Conservation (phyloP, 345 rosid species). For the Camelina hispida region DNA sequence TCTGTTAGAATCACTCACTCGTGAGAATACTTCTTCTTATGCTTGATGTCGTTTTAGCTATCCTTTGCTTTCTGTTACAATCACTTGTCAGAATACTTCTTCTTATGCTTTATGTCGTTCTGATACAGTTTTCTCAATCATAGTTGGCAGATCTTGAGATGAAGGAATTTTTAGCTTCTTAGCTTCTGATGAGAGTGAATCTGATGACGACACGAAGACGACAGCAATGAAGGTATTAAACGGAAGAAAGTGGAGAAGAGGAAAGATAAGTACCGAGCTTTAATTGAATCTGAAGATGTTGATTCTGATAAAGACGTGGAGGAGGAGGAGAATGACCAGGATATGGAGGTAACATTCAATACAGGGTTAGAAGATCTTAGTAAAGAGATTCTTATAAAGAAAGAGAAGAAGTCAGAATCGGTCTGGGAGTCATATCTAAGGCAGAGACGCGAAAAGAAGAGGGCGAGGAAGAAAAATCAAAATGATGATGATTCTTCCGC, state of each 20-base stretch:
- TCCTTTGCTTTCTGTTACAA: too few relatives aligned
- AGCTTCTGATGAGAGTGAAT: constrained; percentile 84
- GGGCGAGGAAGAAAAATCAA: constrained; percentile 59
- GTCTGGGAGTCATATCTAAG: constrained; percentile 76
- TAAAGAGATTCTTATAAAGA: constrained; percentile 74
- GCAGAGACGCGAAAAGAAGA: constrained; percentile 73
- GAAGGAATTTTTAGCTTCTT: constrained; percentile 83
- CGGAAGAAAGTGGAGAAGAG: constrained; percentile 54
- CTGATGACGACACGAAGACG: constrained; percentile 44
- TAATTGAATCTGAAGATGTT: constrained; percentile 60
- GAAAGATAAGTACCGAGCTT: constrained; percentile 66
- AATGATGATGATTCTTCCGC: constrained; percentile 54
- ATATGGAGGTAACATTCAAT: constrained; percentile 94
- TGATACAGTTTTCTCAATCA: constrained; percentile 30
- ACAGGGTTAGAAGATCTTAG: constrained; percentile 91
- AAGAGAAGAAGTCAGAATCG: constrained; percentile 70
- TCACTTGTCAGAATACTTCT: too few relatives aligned
- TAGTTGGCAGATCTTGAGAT: constrained; percentile 83
- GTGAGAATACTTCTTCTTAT: too few relatives aligned
- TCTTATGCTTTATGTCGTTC: background rate
- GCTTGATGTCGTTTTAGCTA: too few relatives aligned
- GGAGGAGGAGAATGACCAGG: constrained; percentile 66
- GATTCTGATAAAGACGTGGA: constrained; percentile 62
- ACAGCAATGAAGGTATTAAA: constrained; percentile 39
- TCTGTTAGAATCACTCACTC: too few relatives aligned